These are phyloP conservation scores for Malus asiatica DNA, from an alignment of 306 rosid genomes.

Conservation along the genomic window DNA sequence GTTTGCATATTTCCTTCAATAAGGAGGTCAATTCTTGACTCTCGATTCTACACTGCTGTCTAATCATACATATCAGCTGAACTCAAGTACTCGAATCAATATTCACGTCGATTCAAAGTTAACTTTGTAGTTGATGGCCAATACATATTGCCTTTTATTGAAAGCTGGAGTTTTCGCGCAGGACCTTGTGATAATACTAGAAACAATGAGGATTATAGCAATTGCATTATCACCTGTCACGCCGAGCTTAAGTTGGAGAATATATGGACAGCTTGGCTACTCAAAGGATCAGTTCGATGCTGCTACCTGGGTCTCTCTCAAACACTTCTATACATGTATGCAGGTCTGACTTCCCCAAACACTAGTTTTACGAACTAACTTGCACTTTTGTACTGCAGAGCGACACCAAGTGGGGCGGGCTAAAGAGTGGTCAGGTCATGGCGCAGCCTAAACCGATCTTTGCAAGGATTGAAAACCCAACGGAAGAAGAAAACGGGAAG, in stretches of 20 bases:
- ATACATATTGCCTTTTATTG: background rate
- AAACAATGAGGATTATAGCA: conserved; percentile 77
- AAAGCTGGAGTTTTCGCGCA: conserved; percentile 29
- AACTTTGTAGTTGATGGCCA: conserved; percentile 4
- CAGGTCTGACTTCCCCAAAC: conserved; percentile 8
- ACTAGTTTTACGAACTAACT: conserved; percentile 22
- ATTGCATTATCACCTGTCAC: conserved; percentile 69
- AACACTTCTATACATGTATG: conserved; percentile 3
- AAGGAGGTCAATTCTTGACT: background rate
- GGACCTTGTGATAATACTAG: conserved; percentile 92
- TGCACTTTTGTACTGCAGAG: conserved; percentile 37
- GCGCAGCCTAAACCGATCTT: conserved; percentile 75
- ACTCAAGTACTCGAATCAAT: background rate
- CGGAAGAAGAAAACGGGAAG: conserved; percentile 32
- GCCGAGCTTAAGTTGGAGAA: conserved; percentile 78
- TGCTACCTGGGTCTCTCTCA: conserved; percentile 70
- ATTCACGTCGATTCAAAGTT: background rate
- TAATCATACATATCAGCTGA: background rate
- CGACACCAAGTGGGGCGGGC: conserved; percentile 88
- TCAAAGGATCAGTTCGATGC: conserved; percentile 66
- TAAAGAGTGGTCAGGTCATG: conserved; percentile 77
- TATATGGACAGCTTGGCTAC: conserved; percentile 82
- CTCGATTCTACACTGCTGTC: background rate
- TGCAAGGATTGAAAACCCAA: conserved; percentile 67
- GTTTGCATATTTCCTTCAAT: background rate